Evolutionary conservation across 306 rosid genomes (phyloP), one percentile per base, ranked within the genome.

Genomic region (Purshia tridentata): DNA sequence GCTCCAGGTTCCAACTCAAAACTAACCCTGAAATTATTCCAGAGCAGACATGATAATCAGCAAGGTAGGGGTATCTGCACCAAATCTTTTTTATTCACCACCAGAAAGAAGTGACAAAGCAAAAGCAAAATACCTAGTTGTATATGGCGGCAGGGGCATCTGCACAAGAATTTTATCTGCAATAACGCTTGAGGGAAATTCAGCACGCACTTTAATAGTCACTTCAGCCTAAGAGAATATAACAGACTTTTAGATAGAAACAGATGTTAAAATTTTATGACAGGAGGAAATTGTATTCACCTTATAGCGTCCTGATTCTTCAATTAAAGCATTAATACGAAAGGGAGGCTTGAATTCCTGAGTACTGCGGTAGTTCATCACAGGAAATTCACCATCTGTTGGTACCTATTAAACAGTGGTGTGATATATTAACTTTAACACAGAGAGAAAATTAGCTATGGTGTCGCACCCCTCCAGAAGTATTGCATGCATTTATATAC

Each of bases 321-420:
- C 97, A 87, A 94, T 84, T 79, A 94, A 58, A 10, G 91, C 90
- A 78, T 83, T 94, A 71, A 91, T 80, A 45, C 87, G 86, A 77
- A 94, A 91, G 20, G 99, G 97, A 53, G 96, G 92, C 83, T 90
- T 94, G 81, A 88, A 94, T 76, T 84, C 81, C 86, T 88, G 96
- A 62, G 97, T 94, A 84, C 89, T 89, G 49, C 97, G 90, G 77
- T 94, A 91, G 61, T 91, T 94, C 99, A 94, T 94, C 81, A 94
- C 91, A 45, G 97, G 94, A 79, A 91, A 91, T 81, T 94, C 99
- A 74, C 95, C 97, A 84, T 89, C 95, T 9, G 96, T 83, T 35
- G 99, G 94, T 56, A 90, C 93, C 99, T 91, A 74, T 71, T 50
- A 72, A 78, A 58, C 64, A 82, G 52, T 55, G 4, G 65, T 29